These are phyloP conservation scores for Paramecium primaurelia DNA, from an alignment of 73 alveolate species.

Conservation along the genomic window DNA sequence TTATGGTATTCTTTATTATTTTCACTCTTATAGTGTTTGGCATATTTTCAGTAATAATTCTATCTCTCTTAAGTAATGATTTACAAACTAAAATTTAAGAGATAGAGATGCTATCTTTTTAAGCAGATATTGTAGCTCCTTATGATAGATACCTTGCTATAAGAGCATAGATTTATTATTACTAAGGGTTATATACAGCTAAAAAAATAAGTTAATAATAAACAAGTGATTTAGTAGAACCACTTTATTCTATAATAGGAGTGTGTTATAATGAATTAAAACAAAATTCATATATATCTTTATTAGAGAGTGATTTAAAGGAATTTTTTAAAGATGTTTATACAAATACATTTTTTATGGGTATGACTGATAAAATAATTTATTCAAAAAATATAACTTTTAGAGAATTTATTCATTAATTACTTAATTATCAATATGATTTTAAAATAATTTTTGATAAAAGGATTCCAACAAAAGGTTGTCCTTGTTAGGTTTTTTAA, in stretches of 20 bases:
- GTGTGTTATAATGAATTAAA: neutral
- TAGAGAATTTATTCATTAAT: neutral
- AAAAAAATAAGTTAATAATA: neutral
- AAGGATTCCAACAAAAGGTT: neutral
- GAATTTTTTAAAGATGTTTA: neutral
- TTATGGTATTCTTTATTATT: neutral
- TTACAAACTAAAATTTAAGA: neutral
- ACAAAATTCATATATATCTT: neutral
- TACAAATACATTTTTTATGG: neutral
- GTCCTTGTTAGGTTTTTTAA: neutral
- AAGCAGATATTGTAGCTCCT: neutral
- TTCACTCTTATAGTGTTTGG: neutral
- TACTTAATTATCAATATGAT: neutral
- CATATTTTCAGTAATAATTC: neutral
- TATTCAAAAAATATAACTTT: neutral
- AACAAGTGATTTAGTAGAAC: neutral
- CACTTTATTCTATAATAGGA: neutral
- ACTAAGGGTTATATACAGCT: neutral
- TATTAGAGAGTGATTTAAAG: neutral
- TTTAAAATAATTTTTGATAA: slow-evolving; percentile 4
- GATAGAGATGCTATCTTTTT: slow-evolving; percentile 1
- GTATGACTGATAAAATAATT: neutral
- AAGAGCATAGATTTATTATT: neutral
- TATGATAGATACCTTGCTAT: neutral
- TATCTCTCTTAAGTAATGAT: neutral